Base-by-base conservation (phyloP, 1,139 yeast species). In the Taphrina flavorubra region DNA sequence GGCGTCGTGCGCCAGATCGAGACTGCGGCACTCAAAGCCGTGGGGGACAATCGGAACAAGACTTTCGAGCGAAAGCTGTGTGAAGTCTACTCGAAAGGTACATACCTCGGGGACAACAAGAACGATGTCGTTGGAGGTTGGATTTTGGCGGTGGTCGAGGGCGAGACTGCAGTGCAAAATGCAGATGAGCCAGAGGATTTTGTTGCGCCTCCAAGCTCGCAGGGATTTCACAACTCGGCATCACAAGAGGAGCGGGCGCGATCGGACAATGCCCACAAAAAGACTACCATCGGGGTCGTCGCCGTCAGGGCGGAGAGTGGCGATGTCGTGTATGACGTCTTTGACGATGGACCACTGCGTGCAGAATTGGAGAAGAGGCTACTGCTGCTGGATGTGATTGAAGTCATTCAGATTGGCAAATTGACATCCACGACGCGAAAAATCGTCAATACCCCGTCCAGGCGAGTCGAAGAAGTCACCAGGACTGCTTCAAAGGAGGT, bases 1-100 rank as follows among this genome's bases (percentile, higher is more conserved):
- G 98, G 96, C 0, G 86, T 94, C 0, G 95, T 92, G 0, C 88
- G 89, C 74, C 99, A 94, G 75, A 82, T 85, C 47, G 97, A 92
- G 76, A 86, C 94, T 0, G 87, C 92, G 0, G 90, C 92, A 0
- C 81, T 89, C 10, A 89, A 89, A 79, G 85, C 79, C 70, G 82
- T 76, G 44, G 81, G 83, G 1, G 77, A 76, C 44, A 80, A 79
- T 71, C 81, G 79, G 71, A 78, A 77, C 51, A 84, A 84, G 40
- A 82, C 91, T 1, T 90, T 94, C 79, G 84, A 84, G 67, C 80
- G 99, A 62, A 80, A 85, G 72, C 78, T 92, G 6, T 85, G 94
- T 0, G 85, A 86, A 7, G 87, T 91, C 0, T 91, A 88, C 75
- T 90, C 98, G 0, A 85, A 85, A 69, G 97, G 96, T 0, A 92